These are phyloP conservation scores for Evansstolkia leycettana DNA, from an alignment of 495 filamentous ascomycete genomes.

Conservation along the genomic window DNA sequence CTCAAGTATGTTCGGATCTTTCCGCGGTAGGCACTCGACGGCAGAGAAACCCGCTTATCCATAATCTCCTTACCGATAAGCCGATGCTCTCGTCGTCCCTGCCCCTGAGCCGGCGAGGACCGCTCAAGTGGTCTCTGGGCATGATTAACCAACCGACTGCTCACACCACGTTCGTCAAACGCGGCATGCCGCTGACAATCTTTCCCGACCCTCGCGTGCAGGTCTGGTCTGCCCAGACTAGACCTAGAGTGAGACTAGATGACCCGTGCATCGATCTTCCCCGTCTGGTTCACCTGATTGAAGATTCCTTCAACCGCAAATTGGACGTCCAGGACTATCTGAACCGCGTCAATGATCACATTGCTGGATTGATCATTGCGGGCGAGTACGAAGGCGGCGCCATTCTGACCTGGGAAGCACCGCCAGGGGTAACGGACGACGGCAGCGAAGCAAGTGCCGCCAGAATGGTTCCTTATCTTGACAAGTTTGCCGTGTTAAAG, in stretches of 20 bases:
- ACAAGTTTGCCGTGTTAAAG: conserved; percentile 93
- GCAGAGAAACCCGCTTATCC: conserved; percentile 84
- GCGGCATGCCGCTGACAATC: conserved; percentile 77
- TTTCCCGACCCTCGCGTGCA: conserved; percentile 53
- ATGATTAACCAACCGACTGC: conserved; percentile 20
- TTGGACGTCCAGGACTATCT: conserved; percentile 79
- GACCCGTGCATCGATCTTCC: conserved; percentile 73
- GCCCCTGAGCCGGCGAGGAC: conserved; percentile 48
- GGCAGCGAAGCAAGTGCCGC: conserved; percentile 35
- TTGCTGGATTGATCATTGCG: conserved; percentile 87
- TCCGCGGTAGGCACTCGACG: conserved; percentile 61
- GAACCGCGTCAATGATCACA: conserved; percentile 54
- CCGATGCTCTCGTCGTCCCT: conserved; percentile 84
- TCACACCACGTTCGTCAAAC: conserved; percentile 73
- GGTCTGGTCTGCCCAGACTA: conserved; percentile 54
- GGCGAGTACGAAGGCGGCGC: conserved; percentile 96
- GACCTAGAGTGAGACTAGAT: conserved; percentile 48
- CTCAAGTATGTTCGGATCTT: conserved; percentile 28
- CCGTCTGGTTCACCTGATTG: conserved; percentile 73
- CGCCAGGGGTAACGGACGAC: conserved; percentile 42
- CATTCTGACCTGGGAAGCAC: conserved; percentile 87
- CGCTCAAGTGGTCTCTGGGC: conserved; percentile 10
- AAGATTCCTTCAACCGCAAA: conserved; percentile 83
- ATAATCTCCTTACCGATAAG: conserved; percentile 93
- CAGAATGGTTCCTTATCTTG: conserved; percentile 78